Conservation (phyloP, 257 asterid species). For the Catharanthus roseus region DNA sequence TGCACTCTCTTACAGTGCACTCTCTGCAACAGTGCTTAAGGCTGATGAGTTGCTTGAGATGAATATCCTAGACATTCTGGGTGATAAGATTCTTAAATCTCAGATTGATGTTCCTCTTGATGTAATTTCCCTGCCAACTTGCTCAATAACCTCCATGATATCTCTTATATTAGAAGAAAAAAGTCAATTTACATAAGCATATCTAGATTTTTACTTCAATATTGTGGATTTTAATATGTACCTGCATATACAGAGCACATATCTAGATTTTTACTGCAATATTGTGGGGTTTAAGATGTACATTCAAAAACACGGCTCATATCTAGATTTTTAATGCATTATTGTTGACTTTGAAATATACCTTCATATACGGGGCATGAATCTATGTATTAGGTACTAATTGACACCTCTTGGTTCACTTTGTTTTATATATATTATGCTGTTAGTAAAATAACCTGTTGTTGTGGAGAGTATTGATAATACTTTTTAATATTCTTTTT, state of each 20-base stretch:
- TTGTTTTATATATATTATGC: slow-evolving; percentile 14
- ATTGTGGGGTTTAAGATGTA: neutral
- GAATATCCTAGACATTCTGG: slow-evolving; percentile 71
- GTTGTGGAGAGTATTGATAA: neutral
- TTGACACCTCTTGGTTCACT: neutral
- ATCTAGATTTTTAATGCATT: slow-evolving; percentile 8
- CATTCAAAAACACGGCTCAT: too few relatives aligned
- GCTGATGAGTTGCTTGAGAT: slow-evolving; percentile 79
- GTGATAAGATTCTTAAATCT: slow-evolving; percentile 68
- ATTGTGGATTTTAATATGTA: neutral
- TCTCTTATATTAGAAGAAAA: neutral
- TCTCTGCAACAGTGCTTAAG: slow-evolving; percentile 50
- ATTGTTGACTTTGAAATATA: neutral
- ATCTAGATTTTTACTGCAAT: slow-evolving; percentile 4
- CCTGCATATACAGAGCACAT: neutral
- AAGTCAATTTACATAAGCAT: neutral
- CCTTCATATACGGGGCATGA: neutral
- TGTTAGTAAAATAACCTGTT: slow-evolving; percentile 8
- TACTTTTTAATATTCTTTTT: neutral
- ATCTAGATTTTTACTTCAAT: slow-evolving; percentile 10
- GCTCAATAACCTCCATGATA: neutral
- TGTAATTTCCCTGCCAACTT: slow-evolving; percentile 39
- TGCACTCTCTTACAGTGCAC: slow-evolving; percentile 68
- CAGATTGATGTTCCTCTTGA: slow-evolving; percentile 70
- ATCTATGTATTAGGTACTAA: neutral